Percentiles rank a stretch among this genome's conserved stretches.
Conservation (phyloP, 768 basidiomycete species). For the Kwoniella heveanensis region DNA sequence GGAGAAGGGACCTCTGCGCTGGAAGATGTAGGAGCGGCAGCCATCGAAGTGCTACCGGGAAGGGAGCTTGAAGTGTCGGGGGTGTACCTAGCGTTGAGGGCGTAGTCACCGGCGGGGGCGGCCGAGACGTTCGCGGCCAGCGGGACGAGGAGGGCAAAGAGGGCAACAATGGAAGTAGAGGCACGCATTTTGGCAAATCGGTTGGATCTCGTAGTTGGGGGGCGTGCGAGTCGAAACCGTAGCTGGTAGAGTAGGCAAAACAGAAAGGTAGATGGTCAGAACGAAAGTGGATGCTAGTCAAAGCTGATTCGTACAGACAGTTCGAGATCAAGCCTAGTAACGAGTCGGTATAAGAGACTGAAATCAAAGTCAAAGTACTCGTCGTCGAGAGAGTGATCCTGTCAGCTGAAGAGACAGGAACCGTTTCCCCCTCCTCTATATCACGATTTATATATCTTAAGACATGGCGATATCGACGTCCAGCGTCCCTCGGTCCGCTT, state of each 20-base stretch:
- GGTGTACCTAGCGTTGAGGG: slow-evolving; percentile 5
- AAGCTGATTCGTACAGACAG: neutral
- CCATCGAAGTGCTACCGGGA: too few species aligned
- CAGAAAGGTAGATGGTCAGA: neutral
- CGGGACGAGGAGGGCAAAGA: slow-evolving; percentile 14
- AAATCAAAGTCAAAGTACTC: neutral
- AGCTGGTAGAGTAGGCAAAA: too few species aligned
- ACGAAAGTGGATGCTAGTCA: neutral
- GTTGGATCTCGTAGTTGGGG: neutral
- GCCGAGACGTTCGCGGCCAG: slow-evolving; percentile 7
- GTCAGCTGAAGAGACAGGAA: neutral
- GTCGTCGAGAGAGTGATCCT: neutral
- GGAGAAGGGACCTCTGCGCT: too few species aligned
- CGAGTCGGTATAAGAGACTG: neutral
- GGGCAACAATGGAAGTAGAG: neutral
- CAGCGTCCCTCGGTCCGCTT: too few species aligned
- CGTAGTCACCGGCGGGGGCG: neutral
- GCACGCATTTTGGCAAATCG: slow-evolving; percentile 1
- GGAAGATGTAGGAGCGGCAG: too few species aligned
- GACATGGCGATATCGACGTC: neutral
- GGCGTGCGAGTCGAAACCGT: neutral
- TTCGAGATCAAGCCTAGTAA: neutral
- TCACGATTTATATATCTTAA: neutral
- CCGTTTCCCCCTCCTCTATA: neutral
- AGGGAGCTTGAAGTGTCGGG: neutral